Percentiles rank a stretch among this genome's conserved stretches.
phyloP scores from a whole-genome alignment of 2,329 filamentous ascomycete genomes.

The Byssothecium circinans region DNA sequence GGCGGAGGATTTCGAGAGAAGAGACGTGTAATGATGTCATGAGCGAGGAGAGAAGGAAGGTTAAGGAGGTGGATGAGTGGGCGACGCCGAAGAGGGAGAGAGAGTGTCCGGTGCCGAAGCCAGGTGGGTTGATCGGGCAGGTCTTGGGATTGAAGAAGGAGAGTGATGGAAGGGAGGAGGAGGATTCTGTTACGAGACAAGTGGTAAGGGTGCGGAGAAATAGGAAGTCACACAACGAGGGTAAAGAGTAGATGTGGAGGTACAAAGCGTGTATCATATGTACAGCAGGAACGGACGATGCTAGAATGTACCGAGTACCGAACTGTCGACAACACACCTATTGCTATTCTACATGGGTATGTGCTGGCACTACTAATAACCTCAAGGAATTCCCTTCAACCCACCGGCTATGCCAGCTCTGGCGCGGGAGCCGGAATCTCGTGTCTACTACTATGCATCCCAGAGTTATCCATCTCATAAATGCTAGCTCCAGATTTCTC shows the following conservation, averaged over 20 bases:
- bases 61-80: slow-evolving; percentile 21
- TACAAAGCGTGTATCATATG: slow-evolving; percentile 4
- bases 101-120: slow-evolving; percentile 93
- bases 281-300: slow-evolving; percentile 2
- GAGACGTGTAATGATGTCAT: slow-evolving; percentile 23
- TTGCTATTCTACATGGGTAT: no score
- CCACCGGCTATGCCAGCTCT: no score
- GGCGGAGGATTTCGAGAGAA: slow-evolving; percentile 41
- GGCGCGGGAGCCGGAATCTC: no score
- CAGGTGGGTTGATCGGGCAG: slow-evolving; percentile 73
- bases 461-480: no score
- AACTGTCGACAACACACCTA: no score
- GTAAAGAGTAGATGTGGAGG: no score
- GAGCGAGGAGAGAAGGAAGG: slow-evolving; percentile 22
- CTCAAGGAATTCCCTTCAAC: no score
- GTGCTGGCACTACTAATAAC: no score
- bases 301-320: no score
- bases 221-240: neutral
- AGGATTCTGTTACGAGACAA: slow-evolving; percentile 11
- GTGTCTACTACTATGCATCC: no score
- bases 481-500: no score
- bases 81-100: slow-evolving; percentile 48
- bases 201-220: slow-evolving; percentile 10
- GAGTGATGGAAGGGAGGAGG: slow-evolving; percentile 17
- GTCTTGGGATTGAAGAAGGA: slow-evolving; percentile 67